Evolutionary conservation across 306 rosid species (phyloP).

Genomic region (Astragalus glycyphyllos): DNA sequence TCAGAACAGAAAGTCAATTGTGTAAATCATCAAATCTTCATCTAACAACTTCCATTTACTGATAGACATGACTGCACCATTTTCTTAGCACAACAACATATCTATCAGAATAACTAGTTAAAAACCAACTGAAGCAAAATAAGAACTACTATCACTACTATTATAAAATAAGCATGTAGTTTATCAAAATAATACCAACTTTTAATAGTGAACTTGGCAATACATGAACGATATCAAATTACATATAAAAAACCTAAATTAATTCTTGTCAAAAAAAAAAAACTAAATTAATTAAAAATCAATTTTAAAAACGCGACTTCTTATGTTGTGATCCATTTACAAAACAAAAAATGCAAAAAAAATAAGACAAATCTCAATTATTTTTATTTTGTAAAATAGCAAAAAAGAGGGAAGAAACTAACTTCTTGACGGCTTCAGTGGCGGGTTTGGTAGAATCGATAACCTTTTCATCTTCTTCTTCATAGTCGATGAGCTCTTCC

Average conservation of each 20-base stretch:
- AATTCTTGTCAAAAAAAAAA: too few species aligned
- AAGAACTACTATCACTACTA: background rate
- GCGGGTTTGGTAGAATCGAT: slow-evolving; percentile 63
- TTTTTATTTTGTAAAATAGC: background rate
- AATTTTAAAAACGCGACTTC: background rate
- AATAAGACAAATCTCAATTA: background rate
- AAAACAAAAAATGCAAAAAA: background rate
- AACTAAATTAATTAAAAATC: background rate
- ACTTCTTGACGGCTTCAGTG: slow-evolving; percentile 67
- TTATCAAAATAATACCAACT: background rate
- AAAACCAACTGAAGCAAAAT: slow-evolving; percentile 3
- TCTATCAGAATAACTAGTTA: background rate
- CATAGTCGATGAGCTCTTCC: slow-evolving; percentile 77
- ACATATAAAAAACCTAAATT: background rate
- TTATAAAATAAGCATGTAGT: background rate
- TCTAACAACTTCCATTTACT: background rate
- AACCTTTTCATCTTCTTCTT: slow-evolving; percentile 69
- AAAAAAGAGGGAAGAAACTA: slow-evolving; percentile 32
- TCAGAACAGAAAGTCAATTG: too few species aligned
- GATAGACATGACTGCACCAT: background rate
- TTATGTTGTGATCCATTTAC: background rate
- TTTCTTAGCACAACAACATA: background rate
- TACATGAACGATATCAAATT: background rate
- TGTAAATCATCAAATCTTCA: background rate
- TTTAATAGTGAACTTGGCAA: background rate